Base-by-base conservation (phyloP, 805 yeast species). In the Blastobotrys americana region DNA sequence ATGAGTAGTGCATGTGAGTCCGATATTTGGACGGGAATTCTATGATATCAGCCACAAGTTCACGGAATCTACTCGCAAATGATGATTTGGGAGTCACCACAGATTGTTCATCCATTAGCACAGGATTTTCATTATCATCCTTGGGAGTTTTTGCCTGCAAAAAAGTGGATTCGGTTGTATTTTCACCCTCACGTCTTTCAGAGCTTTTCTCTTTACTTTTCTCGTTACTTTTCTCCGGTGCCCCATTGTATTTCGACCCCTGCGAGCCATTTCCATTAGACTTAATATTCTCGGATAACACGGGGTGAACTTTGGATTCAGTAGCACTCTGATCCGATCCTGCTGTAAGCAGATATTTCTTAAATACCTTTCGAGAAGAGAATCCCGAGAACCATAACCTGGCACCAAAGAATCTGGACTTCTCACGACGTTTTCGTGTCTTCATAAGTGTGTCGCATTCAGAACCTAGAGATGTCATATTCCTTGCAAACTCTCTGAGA, bases 1-100 rank as follows among this genome's bases (percentile, higher is more conserved):
- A 54, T 1, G 76, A 74, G 54, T 70, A 74, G 20, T 70, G 61
- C 38, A 72, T 59, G 52, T 72, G 75, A 3, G 65, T 58, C n/a
- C 44, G 37, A 25, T 56, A 46, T 8, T 44, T 33, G 4, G 34
- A 21, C 2, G 48, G 41, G 19, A 38, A 42, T 18, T 55, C 63
- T 2, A 52, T 17, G 9, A 52, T 13, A 28, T 50, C 53, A 5
- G 57, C 59, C 5, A 58, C 6, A 4, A 8, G 13, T 8, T 25
- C 31, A 13, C 31, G 31, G 13, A 25, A 8, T 8, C 31, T 8
- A n/a, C n/a, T n/a, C n/a, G n/a, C n/a, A n/a, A n/a, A n/a, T n/a
- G n/a, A n/a, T n/a, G n/a, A n/a, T n/a, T n/a, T n/a, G n/a, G n/a
- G n/a, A n/a, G n/a, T n/a, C n/a, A n/a, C n/a, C n/a, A n/a, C n/a